Conservation (phyloP, 129 eudicot species). For the Lonicera japonica region DNA sequence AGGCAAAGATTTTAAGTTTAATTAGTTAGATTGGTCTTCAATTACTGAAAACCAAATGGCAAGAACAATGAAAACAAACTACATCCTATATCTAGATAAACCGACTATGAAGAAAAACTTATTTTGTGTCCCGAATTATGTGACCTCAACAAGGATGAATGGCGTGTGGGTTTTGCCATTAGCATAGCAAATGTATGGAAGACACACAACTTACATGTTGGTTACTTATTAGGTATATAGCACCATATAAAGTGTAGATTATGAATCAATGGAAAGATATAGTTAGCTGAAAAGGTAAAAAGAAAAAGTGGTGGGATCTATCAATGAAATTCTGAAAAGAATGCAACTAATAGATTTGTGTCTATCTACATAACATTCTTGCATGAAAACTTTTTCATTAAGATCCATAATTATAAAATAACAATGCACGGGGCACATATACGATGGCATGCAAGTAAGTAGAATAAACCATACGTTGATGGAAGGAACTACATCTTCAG, state of each 20-base stretch:
- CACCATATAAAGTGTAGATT: neutral
- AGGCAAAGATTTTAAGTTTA: no score
- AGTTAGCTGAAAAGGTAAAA: neutral
- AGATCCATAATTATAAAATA: neutral
- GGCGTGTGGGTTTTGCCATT: no score
- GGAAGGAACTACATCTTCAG: slow-evolving; percentile 30
- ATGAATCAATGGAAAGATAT: neutral
- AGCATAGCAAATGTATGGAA: no score
- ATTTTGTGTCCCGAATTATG: no score
- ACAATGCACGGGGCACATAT: neutral
- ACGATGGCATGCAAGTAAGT: neutral
- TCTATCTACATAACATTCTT: neutral
- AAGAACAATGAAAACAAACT: neutral
- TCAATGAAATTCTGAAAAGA: no score
- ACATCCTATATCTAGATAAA: slow-evolving; percentile 2
- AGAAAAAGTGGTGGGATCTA: neutral
- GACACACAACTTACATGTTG: no score
- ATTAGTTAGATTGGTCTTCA: neutral
- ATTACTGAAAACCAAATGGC: neutral
- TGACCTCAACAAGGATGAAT: no score
- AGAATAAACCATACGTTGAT: slow-evolving; percentile 25
- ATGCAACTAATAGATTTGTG: no score
- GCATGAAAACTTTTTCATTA: neutral
- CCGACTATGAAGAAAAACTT: no score
- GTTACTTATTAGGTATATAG: no score